Base-by-base conservation (phyloP, 2,329 filamentous ascomycete species). In the Microsporum ferrugineum region DNA sequence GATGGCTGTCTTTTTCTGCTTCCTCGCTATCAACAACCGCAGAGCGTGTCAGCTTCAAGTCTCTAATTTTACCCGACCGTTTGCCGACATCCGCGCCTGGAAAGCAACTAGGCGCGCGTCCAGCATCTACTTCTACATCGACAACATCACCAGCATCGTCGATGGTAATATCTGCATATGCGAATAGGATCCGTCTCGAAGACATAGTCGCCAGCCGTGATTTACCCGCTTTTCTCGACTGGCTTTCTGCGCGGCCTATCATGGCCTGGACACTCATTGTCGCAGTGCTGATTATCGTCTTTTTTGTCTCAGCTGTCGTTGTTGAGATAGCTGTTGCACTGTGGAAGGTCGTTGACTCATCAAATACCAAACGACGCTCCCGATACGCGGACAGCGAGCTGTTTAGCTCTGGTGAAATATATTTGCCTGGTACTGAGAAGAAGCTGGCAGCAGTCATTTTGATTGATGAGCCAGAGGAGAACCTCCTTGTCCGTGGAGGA, bases 251-350 rank as follows among this genome's bases (percentile, higher is more conserved):
- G 7, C 57, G 53, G 10, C 62, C 62, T n/a, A 33, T 61, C 29
- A 57, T 61, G 56, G 39, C 61, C 1, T 60, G 53, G 56, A 17
- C 31, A 27, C 31, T 60, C 12, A 17, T 60, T 23, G 33, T 58
- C 17, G 39, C 33, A 3, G 31, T 60, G 5, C 29, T 63, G 34
- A 51, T 61, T 33, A 12, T 62, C 29, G 57, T 65, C 14, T 62
- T 63, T 33, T 57, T 65, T 6, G 33, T 64, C 14, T 62, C 62
- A 4, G 58, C 62, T 12, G 45, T 65, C n/a, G 58, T 64, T 31
- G 63, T 61, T 10, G 62, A 64, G 29, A 38, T 58, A 7, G 51
- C 36, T 27, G 51, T 43, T 45, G 59, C 47, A 1, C 8, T 63
- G 23, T 29, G 49, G 36, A 55, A 41, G 2, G 23, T 49, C 14